These are phyloP conservation scores for Leccinum aurantiacum DNA, from an alignment of 768 basidiomycete species.

Conservation along the genomic window DNA sequence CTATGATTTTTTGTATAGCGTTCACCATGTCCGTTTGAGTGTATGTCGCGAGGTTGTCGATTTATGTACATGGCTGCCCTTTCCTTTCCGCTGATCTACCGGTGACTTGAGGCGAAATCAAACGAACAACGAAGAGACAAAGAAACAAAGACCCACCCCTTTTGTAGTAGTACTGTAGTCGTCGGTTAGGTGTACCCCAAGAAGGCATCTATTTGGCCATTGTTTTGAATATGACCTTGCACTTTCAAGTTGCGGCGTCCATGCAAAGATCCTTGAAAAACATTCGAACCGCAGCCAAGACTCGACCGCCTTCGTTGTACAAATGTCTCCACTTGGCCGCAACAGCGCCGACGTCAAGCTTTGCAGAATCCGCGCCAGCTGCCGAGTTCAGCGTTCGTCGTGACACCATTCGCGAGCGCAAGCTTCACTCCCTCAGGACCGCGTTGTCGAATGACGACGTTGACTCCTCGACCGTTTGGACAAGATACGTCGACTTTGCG, in stretches of 20 bases:
- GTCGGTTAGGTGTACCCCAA: neutral
- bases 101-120: too few relatives aligned
- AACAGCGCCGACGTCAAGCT: constrained; percentile 2
- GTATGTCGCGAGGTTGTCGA: too few relatives aligned
- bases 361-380: constrained; percentile 4
- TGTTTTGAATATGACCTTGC: neutral
- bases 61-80: too few relatives aligned
- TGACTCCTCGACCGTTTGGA: constrained; percentile 60
- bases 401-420: constrained; percentile 23
- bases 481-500: constrained; percentile 58
- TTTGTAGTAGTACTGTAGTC: too few relatives aligned
- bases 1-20: too few relatives aligned
- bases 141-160: too few relatives aligned
- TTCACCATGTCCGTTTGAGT: too few relatives aligned
- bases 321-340: constrained; percentile 15
- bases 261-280: constrained; percentile 26
- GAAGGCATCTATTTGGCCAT: neutral
- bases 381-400: constrained; percentile 8
- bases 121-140: too few relatives aligned
- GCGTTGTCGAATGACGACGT: constrained; percentile 32
- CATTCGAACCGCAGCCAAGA: constrained; percentile 15
- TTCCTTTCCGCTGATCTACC: too few relatives aligned
- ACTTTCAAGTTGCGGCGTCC: constrained; percentile 2
- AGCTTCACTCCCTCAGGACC: constrained; percentile 27
- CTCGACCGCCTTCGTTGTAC: constrained; percentile 9